Base-by-base conservation (phyloP, 2,329 filamentous ascomycete genomes). In the Bisporella sp. region DNA sequence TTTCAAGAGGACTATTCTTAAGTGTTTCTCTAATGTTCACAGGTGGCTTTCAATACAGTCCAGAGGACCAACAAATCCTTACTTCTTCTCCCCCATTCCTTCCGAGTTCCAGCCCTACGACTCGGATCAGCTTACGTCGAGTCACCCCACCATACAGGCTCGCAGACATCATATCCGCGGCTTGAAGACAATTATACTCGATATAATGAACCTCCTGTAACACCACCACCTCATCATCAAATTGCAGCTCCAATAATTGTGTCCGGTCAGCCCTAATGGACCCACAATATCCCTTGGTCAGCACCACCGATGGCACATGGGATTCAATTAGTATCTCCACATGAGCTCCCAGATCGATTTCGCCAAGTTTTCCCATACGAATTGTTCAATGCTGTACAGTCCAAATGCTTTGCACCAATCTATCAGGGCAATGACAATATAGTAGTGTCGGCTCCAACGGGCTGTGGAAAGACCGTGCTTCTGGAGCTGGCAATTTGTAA, bases 401-500 rank as follows among this genome's bases (percentile, higher is more conserved):
- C 89, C 0, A 89, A 84, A 62, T 89, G 85, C 59, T 93, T 92
- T 58, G 64, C 75, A 0, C 65, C 73, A 0, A 74, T 87, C 1
- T 92, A 87, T 63, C 70, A 74, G 5, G 79, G 79, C 0, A 78
- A 84, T 57, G 78, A 89, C 64, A 95, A 95, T 56, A 73, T 93
- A 11, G 86, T 93, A 0, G 73, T 95, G 11, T 84, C 88, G 1
- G 85, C 89, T 6, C 89, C 89, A 0, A 95, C 89, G 0, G 88
- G 89, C 6, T 91, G 88, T 64, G 89, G 89, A 2, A 95, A 95
- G 66, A 95, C 89, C 1, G 87, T 76, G 1, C 75, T 93, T 7
- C 76, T 95, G 55, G 89, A 95, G 66, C 73, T 95, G 43, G 88
- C 88, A 4, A 87, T 95, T 35, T 92, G 87, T 67, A 82, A 80